These are phyloP conservation scores for Seiridium unicorne DNA, from an alignment of 2,329 filamentous ascomycete species.

Conservation along the genomic window DNA sequence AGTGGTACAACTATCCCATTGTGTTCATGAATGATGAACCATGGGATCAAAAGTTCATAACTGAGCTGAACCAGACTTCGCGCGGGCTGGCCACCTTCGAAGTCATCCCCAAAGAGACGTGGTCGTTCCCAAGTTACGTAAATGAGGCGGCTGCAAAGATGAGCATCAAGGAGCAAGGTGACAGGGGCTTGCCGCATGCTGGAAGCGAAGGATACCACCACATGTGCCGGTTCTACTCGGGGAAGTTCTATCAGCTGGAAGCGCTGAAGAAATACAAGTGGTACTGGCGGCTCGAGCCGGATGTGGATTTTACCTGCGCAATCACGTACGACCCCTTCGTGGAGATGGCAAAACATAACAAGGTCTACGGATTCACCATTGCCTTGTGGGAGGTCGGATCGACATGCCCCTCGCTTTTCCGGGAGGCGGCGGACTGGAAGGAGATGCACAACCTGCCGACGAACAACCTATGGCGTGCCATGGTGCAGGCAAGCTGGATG, in stretches of 20 bases:
- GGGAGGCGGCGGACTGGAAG: slow-evolving; percentile 39
- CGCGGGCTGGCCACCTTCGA: slow-evolving; percentile 39
- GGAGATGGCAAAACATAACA: slow-evolving; percentile 41
- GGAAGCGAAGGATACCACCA: slow-evolving; percentile 40
- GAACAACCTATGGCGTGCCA: slow-evolving; percentile 38
- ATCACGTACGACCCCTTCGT: slow-evolving; percentile 48
- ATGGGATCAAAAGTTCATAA: slow-evolving; percentile 37
- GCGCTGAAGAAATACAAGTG: slow-evolving; percentile 40
- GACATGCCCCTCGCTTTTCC: slow-evolving; percentile 41
- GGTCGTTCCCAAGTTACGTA: slow-evolving; percentile 37
- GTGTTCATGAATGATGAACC: slow-evolving; percentile 45
- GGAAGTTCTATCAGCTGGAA: slow-evolving; percentile 42
- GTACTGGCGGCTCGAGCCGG: slow-evolving; percentile 46
- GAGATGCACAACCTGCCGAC: slow-evolving; percentile 30
- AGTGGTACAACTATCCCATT: slow-evolving; percentile 44
- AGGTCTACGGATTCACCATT: slow-evolving; percentile 44
- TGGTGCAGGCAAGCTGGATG: slow-evolving; percentile 37
- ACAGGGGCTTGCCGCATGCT: slow-evolving; percentile 33
- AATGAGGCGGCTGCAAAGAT: slow-evolving; percentile 27
- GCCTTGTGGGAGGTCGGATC: slow-evolving; percentile 40
- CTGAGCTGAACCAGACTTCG: slow-evolving; percentile 32
- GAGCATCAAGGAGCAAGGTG: slow-evolving; percentile 31
- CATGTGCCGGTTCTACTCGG: slow-evolving; percentile 43
- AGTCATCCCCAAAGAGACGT: slow-evolving; percentile 36
- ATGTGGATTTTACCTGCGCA: slow-evolving; percentile 42